These are phyloP conservation scores for Fusarium cyanostomum DNA, from an alignment of 2,329 filamentous ascomycete species.

Conservation along the genomic window DNA sequence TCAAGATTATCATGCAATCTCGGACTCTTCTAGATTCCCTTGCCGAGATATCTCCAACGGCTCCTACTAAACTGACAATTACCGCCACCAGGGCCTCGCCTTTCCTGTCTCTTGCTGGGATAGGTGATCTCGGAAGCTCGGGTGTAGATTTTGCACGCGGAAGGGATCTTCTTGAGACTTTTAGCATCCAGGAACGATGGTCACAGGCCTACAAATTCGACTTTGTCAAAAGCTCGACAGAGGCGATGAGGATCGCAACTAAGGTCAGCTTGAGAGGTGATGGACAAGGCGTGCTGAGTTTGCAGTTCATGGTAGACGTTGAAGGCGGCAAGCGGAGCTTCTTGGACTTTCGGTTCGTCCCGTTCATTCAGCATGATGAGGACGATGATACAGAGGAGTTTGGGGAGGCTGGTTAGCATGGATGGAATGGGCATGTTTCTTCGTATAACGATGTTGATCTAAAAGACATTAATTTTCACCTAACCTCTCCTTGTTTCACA, in stretches of 20 bases:
- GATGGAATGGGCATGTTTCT: slow-evolving; percentile 1
- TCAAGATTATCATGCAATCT: slow-evolving; percentile 95
- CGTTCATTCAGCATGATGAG: slow-evolving; percentile 70
- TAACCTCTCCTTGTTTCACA: neutral
- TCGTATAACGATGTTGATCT: neutral
- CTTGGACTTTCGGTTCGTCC: slow-evolving; percentile 85
- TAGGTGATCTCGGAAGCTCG: slow-evolving; percentile 66
- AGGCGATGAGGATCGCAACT: slow-evolving; percentile 91
- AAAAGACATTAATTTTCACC: slow-evolving; percentile 4
- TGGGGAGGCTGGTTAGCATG: slow-evolving; percentile 4
- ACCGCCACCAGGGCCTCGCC: slow-evolving; percentile 71
- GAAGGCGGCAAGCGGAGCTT: slow-evolving; percentile 76
- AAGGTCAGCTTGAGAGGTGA: slow-evolving; percentile 94
- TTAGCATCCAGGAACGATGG: slow-evolving; percentile 69
- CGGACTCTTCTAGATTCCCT: slow-evolving; percentile 77
- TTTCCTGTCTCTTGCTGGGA: slow-evolving; percentile 77
- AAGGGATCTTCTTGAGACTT: slow-evolving; percentile 77
- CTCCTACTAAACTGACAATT: slow-evolving; percentile 77
- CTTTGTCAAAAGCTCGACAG: slow-evolving; percentile 82
- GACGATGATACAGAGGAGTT: slow-evolving; percentile 41
- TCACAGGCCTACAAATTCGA: slow-evolving; percentile 85
- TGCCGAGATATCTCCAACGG: slow-evolving; percentile 73
- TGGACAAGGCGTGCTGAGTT: slow-evolving; percentile 85
- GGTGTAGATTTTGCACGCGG: slow-evolving; percentile 73
- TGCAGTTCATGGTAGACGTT: slow-evolving; percentile 96